phyloP scores from a whole-genome alignment of 257 asterid species.

The Handroanthus guayacan region DNA sequence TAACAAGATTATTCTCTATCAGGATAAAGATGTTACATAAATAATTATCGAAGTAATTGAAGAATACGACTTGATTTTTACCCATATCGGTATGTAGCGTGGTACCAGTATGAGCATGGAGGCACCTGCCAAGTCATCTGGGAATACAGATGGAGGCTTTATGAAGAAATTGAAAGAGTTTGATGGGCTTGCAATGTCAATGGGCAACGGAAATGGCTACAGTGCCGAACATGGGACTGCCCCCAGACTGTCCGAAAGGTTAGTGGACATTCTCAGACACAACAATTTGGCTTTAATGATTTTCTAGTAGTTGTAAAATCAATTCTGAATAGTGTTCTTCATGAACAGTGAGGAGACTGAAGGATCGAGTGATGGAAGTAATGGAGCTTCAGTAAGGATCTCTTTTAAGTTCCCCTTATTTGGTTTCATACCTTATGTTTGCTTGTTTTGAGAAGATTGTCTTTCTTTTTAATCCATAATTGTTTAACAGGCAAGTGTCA shows the following conservation, averaged over 20 bases:
- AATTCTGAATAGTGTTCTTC: constrained; percentile 24
- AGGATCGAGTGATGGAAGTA: constrained; percentile 89
- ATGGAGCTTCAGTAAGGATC: constrained; percentile 64
- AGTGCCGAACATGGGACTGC: constrained; percentile 65
- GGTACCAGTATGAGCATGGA: constrained; percentile 72
- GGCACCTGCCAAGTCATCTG: constrained; percentile 64
- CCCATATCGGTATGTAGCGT: constrained; percentile 52
- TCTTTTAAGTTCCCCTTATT: not conserved
- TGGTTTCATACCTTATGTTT: constrained; percentile 16
- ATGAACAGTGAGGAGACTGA: constrained; percentile 71
- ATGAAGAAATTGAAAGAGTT: constrained; percentile 76
- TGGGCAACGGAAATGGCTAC: constrained; percentile 67
- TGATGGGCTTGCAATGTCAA: constrained; percentile 85
- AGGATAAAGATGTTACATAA: not conserved
- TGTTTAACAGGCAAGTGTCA: constrained; percentile 52
- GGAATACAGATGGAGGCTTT: constrained; percentile 62
- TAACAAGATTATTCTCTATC: not conserved
- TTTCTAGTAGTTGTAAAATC: not conserved
- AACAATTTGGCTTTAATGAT: constrained; percentile 22
- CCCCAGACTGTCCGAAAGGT: constrained; percentile 79
- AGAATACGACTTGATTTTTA: constrained; percentile 24
- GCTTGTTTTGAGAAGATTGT: constrained; percentile 5
- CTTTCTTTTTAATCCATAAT: constrained; percentile 23
- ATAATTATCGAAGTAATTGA: not conserved
- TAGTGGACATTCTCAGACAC: constrained; percentile 33